Evolutionary conservation across 345 rosid genomes (phyloP), one percentile per base, ranked within the genome.

Genomic region (Sonneratia caseolaris): DNA sequence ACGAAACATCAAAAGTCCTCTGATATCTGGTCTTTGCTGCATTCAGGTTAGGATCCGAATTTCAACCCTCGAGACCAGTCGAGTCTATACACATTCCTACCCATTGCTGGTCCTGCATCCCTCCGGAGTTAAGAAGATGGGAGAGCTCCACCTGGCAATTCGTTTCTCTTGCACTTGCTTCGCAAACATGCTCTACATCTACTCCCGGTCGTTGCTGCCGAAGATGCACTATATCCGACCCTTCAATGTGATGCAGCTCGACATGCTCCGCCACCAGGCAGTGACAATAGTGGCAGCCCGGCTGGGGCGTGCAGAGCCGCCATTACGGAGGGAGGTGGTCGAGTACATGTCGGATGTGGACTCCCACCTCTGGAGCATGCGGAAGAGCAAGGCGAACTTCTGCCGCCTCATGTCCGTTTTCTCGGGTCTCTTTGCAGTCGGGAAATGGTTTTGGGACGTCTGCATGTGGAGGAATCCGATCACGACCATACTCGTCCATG

Each of bases 291-390:
- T 96, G 69, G 93, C 99, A 7, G 82, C 85, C 6, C 78, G 98
- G 72, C 77, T 92, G 38, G 91, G 95, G 6, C 85, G 99, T 24
- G 93, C 99, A 13, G 98, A 92, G 85, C 99, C 99, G 22, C 96
- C 99, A 0, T 80, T 95, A 3, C 79, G 97, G 62, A 95, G 89
- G 81, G 98, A 96, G 83, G 86, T 96, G 35, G 88, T 96, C 12
- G 99, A 96, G 80, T 95, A 92, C 79, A 88, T 92, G 98, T 87
- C 97, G 0, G 98, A 95, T 66, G 91, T 85, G 56, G 98, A 91
- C 73, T 92, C 97, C 0, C 99, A 90, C 81, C 84, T 96, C 64
- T 96, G 99, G 97, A 92, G 97, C 70, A 92, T 92, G 97, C 88
- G 98, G 57, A 83, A 91, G 81, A 96, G 99, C 85, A 96, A 96